Base-by-base conservation (phyloP, 345 rosid genomes). In the Excoecaria agallocha region DNA sequence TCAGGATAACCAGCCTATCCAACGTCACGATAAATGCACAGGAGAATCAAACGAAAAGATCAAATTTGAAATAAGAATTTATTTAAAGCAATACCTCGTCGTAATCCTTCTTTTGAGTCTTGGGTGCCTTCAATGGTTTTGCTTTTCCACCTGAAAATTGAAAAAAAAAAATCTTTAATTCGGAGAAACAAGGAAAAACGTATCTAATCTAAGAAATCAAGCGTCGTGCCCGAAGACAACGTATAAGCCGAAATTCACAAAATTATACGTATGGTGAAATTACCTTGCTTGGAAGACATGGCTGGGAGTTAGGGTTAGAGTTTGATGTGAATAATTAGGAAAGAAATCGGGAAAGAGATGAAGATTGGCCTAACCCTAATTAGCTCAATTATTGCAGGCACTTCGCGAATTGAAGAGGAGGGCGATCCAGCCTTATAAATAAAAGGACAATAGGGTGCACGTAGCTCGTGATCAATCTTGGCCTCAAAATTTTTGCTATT, bases 61-160 rank as follows among this genome's bases (percentile, higher is more conserved):
- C 10, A 74, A 74, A 66, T 52, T 9, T 39, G 22, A 38, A 51
- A 3, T 4, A 50, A 39, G 0, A 57, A 58, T 55, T 3, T 39
- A 61, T 20, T 6, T 20, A 30, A n/a, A 16, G 1, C 11, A 76
- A 37, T 83, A 91, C 97, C 91, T 91, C 97, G 69, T 91, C 97
- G 66, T 89, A 91, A 0, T 88, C 94, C 69, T 89, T 91, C 91
- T 91, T 91, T 0, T 81, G 88, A 48, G 77, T 57, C 79, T 89
- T 91, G 39, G 97, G 89, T 61, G 81, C 86, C 91, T 91, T 91
- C 97, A 91, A 85, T 75, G 97, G 97, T 81, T 91, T 91, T 45
- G 90, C 88, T 76, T 91, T 91, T 78, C 97, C 97, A 80, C 93
- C 93, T 89, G 54, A 82, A 74, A 52, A 49, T 10, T 41, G 0